Percentiles rank a stretch among this genome's conserved stretches.
Conservation (phyloP, 768 basidiomycete genomes). For the Candolleomyces aberdarensis region DNA sequence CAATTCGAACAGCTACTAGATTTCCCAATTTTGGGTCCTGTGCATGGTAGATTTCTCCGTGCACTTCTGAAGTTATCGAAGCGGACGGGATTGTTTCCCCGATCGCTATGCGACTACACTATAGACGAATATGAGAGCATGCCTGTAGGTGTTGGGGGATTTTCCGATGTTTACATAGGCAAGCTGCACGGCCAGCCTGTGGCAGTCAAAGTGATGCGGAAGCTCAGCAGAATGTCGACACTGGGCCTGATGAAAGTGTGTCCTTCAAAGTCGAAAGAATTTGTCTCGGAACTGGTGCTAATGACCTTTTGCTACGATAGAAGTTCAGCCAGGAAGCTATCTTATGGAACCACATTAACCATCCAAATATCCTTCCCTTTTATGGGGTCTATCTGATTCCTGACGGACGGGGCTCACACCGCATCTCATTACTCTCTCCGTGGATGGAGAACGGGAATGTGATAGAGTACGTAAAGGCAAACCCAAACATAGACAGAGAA, state of each 20-base stretch:
- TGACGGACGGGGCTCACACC: background rate
- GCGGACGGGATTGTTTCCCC: slow-evolving; percentile 3
- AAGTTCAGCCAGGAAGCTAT: slow-evolving; percentile 9
- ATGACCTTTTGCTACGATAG: background rate
- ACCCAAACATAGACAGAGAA: slow-evolving; percentile 3
- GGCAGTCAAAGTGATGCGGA: slow-evolving; percentile 9
- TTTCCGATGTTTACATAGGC: slow-evolving; percentile 6
- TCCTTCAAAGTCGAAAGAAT: background rate
- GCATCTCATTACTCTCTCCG: slow-evolving; percentile 13
- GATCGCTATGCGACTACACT: background rate
- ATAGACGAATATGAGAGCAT: background rate
- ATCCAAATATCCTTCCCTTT: slow-evolving; percentile 16
- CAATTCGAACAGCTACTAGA: background rate
- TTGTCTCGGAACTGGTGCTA: background rate
- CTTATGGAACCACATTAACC: slow-evolving; percentile 14
- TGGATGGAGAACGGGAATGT: slow-evolving; percentile 18
- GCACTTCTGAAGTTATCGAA: slow-evolving; percentile 1
- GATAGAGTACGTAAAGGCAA: slow-evolving; percentile 8
- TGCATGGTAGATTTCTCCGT: background rate
- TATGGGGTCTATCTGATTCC: slow-evolving; percentile 13
- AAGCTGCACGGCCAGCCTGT: background rate
- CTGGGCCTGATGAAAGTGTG: background rate
- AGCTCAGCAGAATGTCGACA: background rate
- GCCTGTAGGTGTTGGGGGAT: background rate
- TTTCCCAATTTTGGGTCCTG: background rate